These are phyloP conservation scores for Myrmaecium sp. DNA, from an alignment of 2,329 filamentous ascomycete species.

Conservation along the genomic window DNA sequence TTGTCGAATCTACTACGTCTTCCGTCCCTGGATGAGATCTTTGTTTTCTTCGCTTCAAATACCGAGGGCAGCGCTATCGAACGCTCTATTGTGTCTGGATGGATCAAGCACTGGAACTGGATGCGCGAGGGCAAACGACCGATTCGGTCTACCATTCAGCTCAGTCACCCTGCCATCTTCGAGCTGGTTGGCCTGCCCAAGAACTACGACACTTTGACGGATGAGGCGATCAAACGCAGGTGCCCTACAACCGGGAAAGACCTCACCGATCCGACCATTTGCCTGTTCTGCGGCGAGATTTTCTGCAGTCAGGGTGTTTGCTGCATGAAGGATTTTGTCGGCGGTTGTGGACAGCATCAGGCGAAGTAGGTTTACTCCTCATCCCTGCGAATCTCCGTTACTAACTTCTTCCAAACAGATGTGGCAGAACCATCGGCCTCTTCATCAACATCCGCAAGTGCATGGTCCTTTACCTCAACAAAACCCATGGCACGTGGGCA, in stretches of 20 bases:
- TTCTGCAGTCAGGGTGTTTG: constrained; percentile 91
- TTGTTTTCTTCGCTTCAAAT: constrained; percentile 36
- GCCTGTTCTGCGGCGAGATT: constrained; percentile 89
- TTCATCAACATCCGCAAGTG: constrained; percentile 97
- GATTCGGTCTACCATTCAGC: constrained; percentile 27
- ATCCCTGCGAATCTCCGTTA: constrained; percentile 2
- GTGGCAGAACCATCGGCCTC: constrained; percentile 75
- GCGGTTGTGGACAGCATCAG: constrained; percentile 74
- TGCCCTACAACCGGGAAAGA: constrained; percentile 89
- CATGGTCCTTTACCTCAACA: constrained; percentile 74
- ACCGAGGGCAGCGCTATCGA: constrained; percentile 22
- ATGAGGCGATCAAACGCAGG: constrained; percentile 67
- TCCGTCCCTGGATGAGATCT: constrained; percentile 64
- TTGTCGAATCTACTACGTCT: constrained; percentile 60
- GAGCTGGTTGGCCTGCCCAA: constrained; percentile 84
- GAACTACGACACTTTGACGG: constrained; percentile 82
- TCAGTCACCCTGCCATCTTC: constrained; percentile 79
- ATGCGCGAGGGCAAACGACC: constrained; percentile 16
- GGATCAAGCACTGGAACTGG: constrained; percentile 48
- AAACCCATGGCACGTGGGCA: constrained; percentile 65
- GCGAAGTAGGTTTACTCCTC: constrained; percentile 46
- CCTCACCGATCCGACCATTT: constrained; percentile 76
- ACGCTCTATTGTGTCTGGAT: constrained; percentile 42
- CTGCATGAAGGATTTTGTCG: constrained; percentile 48
- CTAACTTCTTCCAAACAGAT: constrained; percentile 34